A percentile compares a stretch with the other conserved stretches of the same genome.
phyloP scores from a whole-genome alignment of 2,329 filamentous ascomycete genomes.

The Plenodomus tracheiphilus region DNA sequence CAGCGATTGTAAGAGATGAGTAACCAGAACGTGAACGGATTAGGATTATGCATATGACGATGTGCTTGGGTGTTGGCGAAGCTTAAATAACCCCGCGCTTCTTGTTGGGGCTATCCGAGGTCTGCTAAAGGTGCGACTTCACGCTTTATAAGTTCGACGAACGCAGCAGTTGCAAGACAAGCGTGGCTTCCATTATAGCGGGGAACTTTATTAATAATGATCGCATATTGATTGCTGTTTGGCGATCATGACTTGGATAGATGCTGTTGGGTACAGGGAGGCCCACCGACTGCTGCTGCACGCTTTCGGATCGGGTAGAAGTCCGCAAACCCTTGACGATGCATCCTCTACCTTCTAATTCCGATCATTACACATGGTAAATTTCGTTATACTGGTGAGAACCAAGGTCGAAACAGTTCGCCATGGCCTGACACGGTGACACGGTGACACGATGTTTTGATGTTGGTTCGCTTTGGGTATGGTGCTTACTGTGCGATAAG shows the following conservation, averaged over 20 bases:
- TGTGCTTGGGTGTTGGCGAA: background rate
- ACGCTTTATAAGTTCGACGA: constrained; percentile 4
- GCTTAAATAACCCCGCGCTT: constrained; percentile 3
- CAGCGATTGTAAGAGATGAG: constrained; percentile 2
- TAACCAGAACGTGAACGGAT: constrained; percentile 1
- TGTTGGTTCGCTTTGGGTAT: too few relatives aligned
- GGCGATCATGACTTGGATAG: constrained; percentile 1
- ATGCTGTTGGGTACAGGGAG: constrained; percentile 7
- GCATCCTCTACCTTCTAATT: background rate
- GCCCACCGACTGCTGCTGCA: background rate
- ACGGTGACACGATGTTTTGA: too few relatives aligned
- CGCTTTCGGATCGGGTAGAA: background rate
- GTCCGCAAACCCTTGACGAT: too few relatives aligned
- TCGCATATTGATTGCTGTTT: constrained; percentile 9
- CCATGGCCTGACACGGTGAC: too few relatives aligned
- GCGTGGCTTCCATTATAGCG: constrained; percentile 5
- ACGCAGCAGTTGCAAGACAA: constrained; percentile 12
- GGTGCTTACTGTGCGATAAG: too few relatives aligned
- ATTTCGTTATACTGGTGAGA: too few relatives aligned
- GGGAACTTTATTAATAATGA: constrained; percentile 11
- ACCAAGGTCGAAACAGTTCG: too few relatives aligned
- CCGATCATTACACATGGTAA: too few relatives aligned
- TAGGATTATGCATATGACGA: background rate
- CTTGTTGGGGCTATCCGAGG: constrained; percentile 13
- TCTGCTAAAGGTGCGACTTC: background rate